A percentile compares a stretch with the other conserved stretches of the same genome.
These are phyloP conservation scores for Trypanosoma avium DNA, from an alignment of 208 protist species.

Conservation along the genomic window DNA sequence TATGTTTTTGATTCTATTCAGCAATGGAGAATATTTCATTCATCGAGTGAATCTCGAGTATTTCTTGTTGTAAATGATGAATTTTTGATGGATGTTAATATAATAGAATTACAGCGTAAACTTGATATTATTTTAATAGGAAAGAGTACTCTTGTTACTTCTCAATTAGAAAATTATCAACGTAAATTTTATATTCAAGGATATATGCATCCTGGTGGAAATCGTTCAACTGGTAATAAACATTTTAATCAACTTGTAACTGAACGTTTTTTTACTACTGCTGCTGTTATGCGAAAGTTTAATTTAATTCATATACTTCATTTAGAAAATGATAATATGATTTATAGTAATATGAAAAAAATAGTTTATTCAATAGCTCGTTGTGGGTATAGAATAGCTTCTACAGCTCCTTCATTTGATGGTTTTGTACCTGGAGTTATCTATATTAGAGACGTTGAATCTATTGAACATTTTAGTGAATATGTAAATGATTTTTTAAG, in stretches of 20 bases:
- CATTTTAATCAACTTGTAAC: slow-evolving; percentile 35
- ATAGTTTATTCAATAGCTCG: slow-evolving; percentile 4
- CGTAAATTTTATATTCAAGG: slow-evolving; percentile 37
- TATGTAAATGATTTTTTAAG: slow-evolving; percentile 33
- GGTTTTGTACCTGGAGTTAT: slow-evolving; percentile 24
- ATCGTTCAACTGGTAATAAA: slow-evolving; percentile 20
- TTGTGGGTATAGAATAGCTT: slow-evolving; percentile 19
- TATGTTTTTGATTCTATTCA: slow-evolving; percentile 34
- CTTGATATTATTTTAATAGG: slow-evolving; percentile 17
- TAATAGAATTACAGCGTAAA: background rate
- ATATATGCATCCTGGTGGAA: slow-evolving; percentile 38
- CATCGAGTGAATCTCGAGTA: slow-evolving; percentile 4
- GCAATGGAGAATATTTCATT: slow-evolving; percentile 35
- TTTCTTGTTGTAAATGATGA: slow-evolving; percentile 27
- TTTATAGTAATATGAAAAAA: slow-evolving; percentile 24
- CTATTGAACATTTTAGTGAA: slow-evolving; percentile 13
- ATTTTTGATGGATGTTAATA: background rate
- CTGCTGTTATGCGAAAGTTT: slow-evolving; percentile 8
- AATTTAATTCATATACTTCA: slow-evolving; percentile 24
- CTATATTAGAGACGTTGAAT: slow-evolving; percentile 20
- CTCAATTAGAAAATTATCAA: slow-evolving; percentile 11
- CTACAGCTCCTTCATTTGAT: slow-evolving; percentile 20
- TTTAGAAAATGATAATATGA: slow-evolving; percentile 36
- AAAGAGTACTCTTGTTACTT: background rate
- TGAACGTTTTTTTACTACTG: slow-evolving; percentile 24